Conservation (phyloP, 805 yeast genomes). For the Starmerella vaccinii region DNA sequence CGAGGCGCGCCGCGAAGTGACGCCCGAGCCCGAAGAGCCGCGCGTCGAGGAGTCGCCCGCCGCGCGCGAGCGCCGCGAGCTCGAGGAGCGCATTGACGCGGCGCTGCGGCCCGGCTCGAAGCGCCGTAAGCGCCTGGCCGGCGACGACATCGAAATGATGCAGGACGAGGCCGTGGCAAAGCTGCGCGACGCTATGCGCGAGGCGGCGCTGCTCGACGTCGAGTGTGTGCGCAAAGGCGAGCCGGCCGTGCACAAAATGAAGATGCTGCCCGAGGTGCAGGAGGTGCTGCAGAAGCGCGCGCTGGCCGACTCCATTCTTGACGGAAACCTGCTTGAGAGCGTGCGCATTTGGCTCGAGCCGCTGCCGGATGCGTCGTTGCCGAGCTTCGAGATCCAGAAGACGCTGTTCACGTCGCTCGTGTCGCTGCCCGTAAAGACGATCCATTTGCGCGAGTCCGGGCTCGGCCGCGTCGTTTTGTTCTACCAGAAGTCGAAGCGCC, state of each 20-base stretch:
- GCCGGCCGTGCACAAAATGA: constrained; percentile 69
- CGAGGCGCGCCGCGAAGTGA: constrained; percentile 10
- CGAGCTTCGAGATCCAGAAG: constrained; percentile 93
- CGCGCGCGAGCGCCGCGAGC: constrained; percentile 52
- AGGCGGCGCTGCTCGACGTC: constrained; percentile 45
- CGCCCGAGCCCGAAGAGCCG: constrained; percentile 16
- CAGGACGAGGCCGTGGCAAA: constrained; percentile 82
- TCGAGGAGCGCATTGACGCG: constrained; percentile 73
- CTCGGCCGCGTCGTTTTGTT: constrained; percentile 88
- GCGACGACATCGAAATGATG: constrained; percentile 88
- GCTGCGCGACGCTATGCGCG: constrained; percentile 80
- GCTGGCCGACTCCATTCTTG: constrained; percentile 83
- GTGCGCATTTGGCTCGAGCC: constrained; percentile 97
- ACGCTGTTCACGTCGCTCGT: constrained; percentile 65
- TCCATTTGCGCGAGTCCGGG: constrained; percentile 88
- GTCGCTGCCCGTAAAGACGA: constrained; percentile 84
- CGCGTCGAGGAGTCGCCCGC: constrained; percentile 30
- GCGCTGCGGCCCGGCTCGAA: constrained; percentile 55
- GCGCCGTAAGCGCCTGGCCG: constrained; percentile 57
- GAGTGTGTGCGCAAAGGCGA: constrained; percentile 48
- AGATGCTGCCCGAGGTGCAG: constrained; percentile 68
- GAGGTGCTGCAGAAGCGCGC: constrained; percentile 68
- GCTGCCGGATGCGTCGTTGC: constrained; percentile 91
- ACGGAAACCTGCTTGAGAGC: constrained; percentile 84
- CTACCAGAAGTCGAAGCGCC: constrained; percentile 80